phyloP scores from a whole-genome alignment of 2,329 filamentous ascomycete genomes.

The Aureobasidium uvarum region DNA sequence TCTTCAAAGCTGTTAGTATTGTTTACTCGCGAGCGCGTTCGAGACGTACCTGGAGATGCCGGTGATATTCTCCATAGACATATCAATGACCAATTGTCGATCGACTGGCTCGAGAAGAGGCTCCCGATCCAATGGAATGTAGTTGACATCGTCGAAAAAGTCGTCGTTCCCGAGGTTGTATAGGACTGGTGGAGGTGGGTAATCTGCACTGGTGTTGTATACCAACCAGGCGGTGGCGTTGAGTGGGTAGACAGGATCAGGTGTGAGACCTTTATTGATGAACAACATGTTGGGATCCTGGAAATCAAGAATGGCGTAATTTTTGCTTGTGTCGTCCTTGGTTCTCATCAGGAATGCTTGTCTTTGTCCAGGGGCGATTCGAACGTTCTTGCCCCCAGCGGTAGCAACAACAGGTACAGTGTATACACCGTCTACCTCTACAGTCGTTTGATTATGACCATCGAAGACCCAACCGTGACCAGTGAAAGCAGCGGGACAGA shows the following conservation, averaged over 20 bases:
- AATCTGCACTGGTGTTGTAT: constrained; percentile 49
- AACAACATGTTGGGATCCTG: constrained; percentile 62
- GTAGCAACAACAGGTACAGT: constrained; percentile 61
- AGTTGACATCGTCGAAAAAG: constrained; percentile 69
- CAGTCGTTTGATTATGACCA: constrained; percentile 61
- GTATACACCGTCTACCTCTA: constrained; percentile 70
- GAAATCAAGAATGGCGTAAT: constrained; percentile 64
- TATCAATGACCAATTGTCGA: constrained; percentile 53
- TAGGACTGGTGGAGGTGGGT: constrained; percentile 47
- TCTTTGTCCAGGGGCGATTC: constrained; percentile 64
- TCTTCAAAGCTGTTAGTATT: not conserved
- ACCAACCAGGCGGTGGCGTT: constrained; percentile 58
- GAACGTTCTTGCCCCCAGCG: constrained; percentile 51
- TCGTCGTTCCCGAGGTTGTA: constrained; percentile 60
- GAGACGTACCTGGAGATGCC: constrained; percentile 61
- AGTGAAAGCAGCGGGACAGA: constrained; percentile 66
- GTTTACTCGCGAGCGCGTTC: constrained; percentile 28
- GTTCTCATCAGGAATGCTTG: constrained; percentile 66
- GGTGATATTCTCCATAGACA: constrained; percentile 57
- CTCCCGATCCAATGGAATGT: constrained; percentile 67
- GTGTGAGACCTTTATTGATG: constrained; percentile 46
- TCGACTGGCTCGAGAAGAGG: constrained; percentile 61
- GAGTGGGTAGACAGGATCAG: constrained; percentile 58
- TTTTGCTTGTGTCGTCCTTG: constrained; percentile 53
- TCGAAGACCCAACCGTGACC: constrained; percentile 71